phyloP scores from a whole-genome alignment of 768 basidiomycete species.

The Cyclocybe aegerita region DNA sequence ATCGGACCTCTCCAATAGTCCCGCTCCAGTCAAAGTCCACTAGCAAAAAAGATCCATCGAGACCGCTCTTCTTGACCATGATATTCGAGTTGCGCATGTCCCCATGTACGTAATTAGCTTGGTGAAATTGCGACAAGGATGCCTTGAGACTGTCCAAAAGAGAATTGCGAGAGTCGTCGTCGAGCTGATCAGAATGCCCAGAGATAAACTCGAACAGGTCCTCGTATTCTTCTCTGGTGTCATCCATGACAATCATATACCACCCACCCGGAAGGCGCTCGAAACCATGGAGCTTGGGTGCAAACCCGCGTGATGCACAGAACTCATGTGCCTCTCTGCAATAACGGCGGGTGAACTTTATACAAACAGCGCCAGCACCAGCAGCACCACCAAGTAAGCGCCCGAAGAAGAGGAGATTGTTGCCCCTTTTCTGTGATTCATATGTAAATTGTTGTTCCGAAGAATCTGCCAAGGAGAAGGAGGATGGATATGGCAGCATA shows the following conservation, averaged over 20 bases:
- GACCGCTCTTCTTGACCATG: constrained; percentile 4
- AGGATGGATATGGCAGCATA: constrained; percentile 5
- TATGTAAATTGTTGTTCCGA: not conserved
- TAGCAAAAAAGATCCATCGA: constrained; percentile 1
- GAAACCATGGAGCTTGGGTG: not conserved
- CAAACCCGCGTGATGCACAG: not conserved
- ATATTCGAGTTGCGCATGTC: not conserved
- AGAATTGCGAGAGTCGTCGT: too few species aligned
- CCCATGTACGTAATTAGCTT: not conserved
- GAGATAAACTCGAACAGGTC: not conserved
- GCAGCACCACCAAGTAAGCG: not conserved
- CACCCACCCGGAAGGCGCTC: constrained; percentile 1
- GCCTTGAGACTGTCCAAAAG: too few species aligned
- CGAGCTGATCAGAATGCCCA: too few species aligned
- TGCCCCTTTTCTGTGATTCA: not conserved
- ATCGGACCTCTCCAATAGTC: not conserved
- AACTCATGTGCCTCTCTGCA: constrained; percentile 4
- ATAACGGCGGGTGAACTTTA: constrained; percentile 2
- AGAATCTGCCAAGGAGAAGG: not conserved
- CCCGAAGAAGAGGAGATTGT: constrained; percentile 2
- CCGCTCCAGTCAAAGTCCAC: constrained; percentile 2
- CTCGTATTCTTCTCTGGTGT: not conserved
- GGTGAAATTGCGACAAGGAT: not conserved
- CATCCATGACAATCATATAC: constrained; percentile 4
- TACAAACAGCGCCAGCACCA: not conserved